These are phyloP conservation scores for Graphium sp. DNA, from an alignment of 2,329 filamentous ascomycete species.

Conservation along the genomic window DNA sequence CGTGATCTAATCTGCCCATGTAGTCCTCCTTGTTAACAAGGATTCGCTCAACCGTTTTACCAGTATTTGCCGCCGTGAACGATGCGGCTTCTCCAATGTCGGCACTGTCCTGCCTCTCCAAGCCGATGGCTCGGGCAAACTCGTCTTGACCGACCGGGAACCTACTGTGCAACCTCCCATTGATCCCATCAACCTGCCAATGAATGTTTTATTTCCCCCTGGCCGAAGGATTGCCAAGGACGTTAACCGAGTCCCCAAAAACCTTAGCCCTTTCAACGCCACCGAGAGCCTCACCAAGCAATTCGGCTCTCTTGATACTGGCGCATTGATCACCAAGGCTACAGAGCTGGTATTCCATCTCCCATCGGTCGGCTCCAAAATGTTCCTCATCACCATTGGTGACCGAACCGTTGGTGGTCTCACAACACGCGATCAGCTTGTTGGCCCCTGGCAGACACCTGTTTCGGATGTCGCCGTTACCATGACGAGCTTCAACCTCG, in stretches of 20 bases:
- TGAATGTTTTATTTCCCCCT: constrained; percentile 78
- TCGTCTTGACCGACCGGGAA: constrained; percentile 71
- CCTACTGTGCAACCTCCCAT: constrained; percentile 49
- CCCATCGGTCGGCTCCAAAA: constrained; percentile 89
- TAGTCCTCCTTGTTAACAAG: constrained; percentile 74
- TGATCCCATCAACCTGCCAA: constrained; percentile 68
- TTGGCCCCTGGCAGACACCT: constrained; percentile 89
- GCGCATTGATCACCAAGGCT: constrained; percentile 43
- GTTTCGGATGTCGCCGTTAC: constrained; percentile 92
- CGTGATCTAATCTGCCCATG: too few relatives aligned
- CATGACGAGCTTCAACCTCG: constrained; percentile 55
- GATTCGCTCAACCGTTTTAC: constrained; percentile 64
- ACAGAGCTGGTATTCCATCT: constrained; percentile 68
- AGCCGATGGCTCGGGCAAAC: constrained; percentile 46
- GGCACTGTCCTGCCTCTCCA: constrained; percentile 53
- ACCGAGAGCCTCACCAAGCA: constrained; percentile 45
- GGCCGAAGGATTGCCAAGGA: constrained; percentile 65
- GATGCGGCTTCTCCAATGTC: constrained; percentile 85
- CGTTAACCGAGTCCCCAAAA: constrained; percentile 52
- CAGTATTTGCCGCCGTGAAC: constrained; percentile 52
- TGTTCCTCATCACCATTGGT: constrained; percentile 91
- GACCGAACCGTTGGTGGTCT: constrained; percentile 85
- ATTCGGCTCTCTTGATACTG: constrained; percentile 34
- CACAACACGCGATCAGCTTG: constrained; percentile 82
- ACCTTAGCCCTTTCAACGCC: constrained; percentile 57